Percentiles rank a stretch among this genome's conserved stretches.
These are phyloP conservation scores for Sporothrix humicola DNA, from an alignment of 2,329 filamentous ascomycete species.

Conservation along the genomic window DNA sequence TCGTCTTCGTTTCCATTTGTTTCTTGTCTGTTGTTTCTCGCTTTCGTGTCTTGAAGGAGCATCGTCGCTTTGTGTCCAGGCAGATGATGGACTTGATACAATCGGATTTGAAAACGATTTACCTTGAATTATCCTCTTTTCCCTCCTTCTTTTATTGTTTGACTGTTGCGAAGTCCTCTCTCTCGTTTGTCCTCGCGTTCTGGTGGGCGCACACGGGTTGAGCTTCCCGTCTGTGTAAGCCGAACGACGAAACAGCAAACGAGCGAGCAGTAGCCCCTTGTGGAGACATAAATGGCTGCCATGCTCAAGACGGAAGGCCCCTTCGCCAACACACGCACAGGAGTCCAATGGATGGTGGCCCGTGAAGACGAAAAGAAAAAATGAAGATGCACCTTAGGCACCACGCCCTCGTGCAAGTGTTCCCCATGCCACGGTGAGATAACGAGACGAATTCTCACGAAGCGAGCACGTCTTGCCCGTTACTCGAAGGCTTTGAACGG, in stretches of 20 bases:
- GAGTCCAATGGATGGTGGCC: not conserved
- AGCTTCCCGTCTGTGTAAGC: slow-evolving; percentile 13
- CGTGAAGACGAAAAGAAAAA: not conserved
- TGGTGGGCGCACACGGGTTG: slow-evolving; percentile 14
- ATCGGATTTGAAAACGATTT: not conserved
- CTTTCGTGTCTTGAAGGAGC: not conserved
- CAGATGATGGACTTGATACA: not conserved
- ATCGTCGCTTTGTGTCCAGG: no score
- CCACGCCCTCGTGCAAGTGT: not conserved
- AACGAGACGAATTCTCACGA: slow-evolving; percentile 1
- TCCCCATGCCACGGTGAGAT: not conserved
- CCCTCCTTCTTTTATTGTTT: not conserved
- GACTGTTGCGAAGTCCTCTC: not conserved
- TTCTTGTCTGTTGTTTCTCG: not conserved
- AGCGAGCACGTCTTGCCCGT: slow-evolving; percentile 9
- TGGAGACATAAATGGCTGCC: not conserved
- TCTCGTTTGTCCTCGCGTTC: not conserved
- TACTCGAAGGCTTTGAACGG: not conserved
- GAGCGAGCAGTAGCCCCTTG: not conserved
- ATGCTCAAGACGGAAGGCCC: not conserved
- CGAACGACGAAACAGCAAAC: slow-evolving; percentile 5
- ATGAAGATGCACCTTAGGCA: not conserved
- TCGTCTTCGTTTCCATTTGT: slow-evolving; percentile 15
- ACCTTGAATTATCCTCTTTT: not conserved
- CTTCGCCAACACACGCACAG: slow-evolving; percentile 4